Percentiles rank a stretch among this genome's conserved stretches.
These are phyloP conservation scores for Zygnema circumcarinatum DNA, from an alignment of 139 green algal species.

Conservation along the genomic window DNA sequence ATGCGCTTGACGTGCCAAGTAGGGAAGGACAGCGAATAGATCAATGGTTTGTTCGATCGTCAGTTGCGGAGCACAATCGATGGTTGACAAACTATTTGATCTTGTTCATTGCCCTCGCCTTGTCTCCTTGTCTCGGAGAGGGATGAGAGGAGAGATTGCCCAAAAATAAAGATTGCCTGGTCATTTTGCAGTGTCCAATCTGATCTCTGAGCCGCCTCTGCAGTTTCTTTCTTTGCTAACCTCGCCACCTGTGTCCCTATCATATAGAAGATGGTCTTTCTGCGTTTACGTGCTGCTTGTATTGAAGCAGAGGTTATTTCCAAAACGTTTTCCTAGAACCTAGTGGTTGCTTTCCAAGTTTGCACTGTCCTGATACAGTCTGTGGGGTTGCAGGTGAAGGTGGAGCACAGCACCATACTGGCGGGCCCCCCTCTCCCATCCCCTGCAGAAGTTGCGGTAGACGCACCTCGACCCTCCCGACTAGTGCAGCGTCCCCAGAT, in stretches of 20 bases:
- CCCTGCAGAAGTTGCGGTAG: neutral
- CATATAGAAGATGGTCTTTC: neutral
- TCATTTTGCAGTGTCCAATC: too few relatives aligned
- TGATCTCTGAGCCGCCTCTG: neutral
- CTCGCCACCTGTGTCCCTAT: neutral
- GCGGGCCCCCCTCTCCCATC: neutral
- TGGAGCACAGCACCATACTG: slow-evolving; percentile 21
- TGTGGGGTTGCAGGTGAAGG: neutral
- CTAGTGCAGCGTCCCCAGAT: neutral
- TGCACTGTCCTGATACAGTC: neutral
- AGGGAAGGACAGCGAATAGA: too few relatives aligned
- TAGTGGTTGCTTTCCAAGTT: neutral
- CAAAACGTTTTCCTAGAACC: neutral
- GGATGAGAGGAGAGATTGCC: too few relatives aligned
- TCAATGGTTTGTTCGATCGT: too few relatives aligned
- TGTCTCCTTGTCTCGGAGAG: too few relatives aligned
- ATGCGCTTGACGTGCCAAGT: too few relatives aligned
- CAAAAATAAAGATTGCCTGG: too few relatives aligned
- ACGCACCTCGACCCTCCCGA: neutral
- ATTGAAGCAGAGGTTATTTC: neutral
- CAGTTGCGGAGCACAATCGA: too few relatives aligned
- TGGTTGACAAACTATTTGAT: too few relatives aligned
- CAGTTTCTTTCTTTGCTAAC: neutral
- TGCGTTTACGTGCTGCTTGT: neutral
- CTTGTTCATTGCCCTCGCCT: too few relatives aligned